A percentile compares a stretch with the other conserved stretches of the same genome.
Evolutionary conservation across 305 asterid species (phyloP).

Genomic region (Fraxinus sp.): DNA sequence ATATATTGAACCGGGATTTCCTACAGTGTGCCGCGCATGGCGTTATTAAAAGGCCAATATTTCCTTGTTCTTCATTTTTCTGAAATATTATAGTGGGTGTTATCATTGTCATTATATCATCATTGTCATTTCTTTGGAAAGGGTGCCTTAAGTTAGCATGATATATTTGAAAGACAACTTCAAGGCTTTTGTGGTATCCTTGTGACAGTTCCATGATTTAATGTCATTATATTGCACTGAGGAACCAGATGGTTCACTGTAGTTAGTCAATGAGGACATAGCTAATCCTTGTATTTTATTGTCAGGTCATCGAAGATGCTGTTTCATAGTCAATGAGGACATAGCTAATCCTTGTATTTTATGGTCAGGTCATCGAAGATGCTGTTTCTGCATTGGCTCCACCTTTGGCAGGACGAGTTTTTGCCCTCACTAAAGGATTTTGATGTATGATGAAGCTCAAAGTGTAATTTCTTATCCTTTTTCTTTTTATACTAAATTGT

Average conservation of each 20-base stretch:
- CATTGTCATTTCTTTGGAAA: neutral
- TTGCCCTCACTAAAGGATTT: slow-evolving; percentile 80
- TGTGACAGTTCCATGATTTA: neutral
- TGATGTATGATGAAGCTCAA: slow-evolving; percentile 23
- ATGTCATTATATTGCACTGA: neutral
- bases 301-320: slow-evolving; percentile 79
- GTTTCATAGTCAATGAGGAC: slow-evolving; percentile 30
- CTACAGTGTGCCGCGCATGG: too few relatives aligned
- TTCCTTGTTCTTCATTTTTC: neutral
- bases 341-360: slow-evolving; percentile 1
- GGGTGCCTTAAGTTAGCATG: neutral
- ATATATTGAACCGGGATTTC: too few relatives aligned
- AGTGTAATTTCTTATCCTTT: neutral
- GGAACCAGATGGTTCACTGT: neutral
- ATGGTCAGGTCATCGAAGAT: slow-evolving; percentile 67
- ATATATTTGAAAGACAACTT: neutral
- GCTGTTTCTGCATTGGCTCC: slow-evolving; percentile 73
- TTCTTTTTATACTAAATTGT: neutral
- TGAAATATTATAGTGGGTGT: neutral
- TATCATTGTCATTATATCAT: neutral
- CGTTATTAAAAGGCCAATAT: too few relatives aligned
- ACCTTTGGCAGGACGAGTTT: slow-evolving; percentile 79
- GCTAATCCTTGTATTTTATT: slow-evolving; percentile 4
- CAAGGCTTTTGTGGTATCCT: neutral
- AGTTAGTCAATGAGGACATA: neutral